Conservation (phyloP, 495 filamentous ascomycete species). For the Aspergillus heteromorphus region DNA sequence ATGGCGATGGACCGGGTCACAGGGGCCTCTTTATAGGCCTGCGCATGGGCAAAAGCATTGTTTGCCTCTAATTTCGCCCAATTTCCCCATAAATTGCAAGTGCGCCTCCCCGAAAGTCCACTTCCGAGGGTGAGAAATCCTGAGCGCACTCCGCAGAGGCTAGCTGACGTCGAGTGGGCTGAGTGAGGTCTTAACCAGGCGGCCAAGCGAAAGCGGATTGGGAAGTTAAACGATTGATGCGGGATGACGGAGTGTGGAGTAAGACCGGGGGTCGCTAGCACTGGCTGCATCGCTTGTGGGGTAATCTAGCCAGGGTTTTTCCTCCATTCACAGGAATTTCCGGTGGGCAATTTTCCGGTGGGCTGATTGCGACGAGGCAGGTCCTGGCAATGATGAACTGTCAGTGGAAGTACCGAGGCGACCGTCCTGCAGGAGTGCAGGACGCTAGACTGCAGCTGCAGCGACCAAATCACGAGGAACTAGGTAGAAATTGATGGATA, state of each 20-base stretch:
- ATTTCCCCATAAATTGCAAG: background rate
- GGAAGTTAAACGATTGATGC: too few species aligned
- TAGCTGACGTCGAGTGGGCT: background rate
- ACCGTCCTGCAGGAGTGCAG: too few species aligned
- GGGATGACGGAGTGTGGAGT: background rate
- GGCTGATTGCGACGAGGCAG: background rate
- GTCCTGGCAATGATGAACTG: too few species aligned
- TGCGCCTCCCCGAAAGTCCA: background rate
- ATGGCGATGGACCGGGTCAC: background rate
- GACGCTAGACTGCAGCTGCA: too few species aligned
- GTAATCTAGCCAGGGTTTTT: constrained; percentile 8
- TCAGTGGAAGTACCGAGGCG: too few species aligned
- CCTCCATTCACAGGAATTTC: constrained; percentile 14
- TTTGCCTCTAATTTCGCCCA: too few species aligned
- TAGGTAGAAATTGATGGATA: too few species aligned
- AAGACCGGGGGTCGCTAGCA: background rate
- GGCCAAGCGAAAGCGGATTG: background rate
- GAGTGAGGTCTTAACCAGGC: background rate
- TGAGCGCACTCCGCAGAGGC: background rate
- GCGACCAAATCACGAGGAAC: too few species aligned
- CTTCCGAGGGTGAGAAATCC: background rate
- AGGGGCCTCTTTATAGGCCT: background rate
- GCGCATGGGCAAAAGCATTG: background rate
- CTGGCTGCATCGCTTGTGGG: background rate
- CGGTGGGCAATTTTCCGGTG: constrained; percentile 10